Base-by-base conservation (phyloP, 2,329 filamentous ascomycete genomes). In the Rutstroemia sp. region DNA sequence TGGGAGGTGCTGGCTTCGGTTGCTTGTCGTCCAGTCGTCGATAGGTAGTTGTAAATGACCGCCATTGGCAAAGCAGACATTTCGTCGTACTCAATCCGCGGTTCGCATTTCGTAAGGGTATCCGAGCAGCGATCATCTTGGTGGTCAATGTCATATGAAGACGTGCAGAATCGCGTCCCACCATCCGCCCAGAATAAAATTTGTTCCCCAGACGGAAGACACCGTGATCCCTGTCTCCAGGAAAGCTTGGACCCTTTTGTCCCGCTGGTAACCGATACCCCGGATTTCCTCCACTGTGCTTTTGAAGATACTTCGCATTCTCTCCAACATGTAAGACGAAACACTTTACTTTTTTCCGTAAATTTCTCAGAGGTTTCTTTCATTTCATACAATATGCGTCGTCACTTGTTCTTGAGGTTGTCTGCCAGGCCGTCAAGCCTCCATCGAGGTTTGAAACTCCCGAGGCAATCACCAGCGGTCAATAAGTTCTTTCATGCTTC, bases 51-150 rank as follows among this genome's bases (percentile, higher is more conserved):
- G 72, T 72, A 61, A 83, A 77, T 27, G 72, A 68, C 54, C 77
- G 76, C 69, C 76, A 77, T 72, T 79, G 77, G 69, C 79, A 82
- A 51, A 75, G 58, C 14, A 77, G 66, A 65, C 79, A 81, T 51
- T 73, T 63, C 9, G 76, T 59, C 38, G 60, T 51, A 38, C 65
- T 62, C n/a, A 61, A 48, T n/a, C 23, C 56, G 12, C 55, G 46
- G 14, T 56, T 61, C 10, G 58, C 55, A 47, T 59, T 51, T 52
- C 57, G 52, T 30, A 65, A 39, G 21, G 59, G 53, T 34, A 58
- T 59, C 53, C 62, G 60, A 58, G 61, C 62, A 39, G 66, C 41
- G 41, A 68, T 59, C 66, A 69, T 69, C 16, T 64, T 39, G 16
- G 27, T 48, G 45, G 45, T 21, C 54, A 14, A 48, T 44, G 38